phyloP scores from a whole-genome alignment of 2,329 filamentous ascomycete species.

The Cladosporium sp. region DNA sequence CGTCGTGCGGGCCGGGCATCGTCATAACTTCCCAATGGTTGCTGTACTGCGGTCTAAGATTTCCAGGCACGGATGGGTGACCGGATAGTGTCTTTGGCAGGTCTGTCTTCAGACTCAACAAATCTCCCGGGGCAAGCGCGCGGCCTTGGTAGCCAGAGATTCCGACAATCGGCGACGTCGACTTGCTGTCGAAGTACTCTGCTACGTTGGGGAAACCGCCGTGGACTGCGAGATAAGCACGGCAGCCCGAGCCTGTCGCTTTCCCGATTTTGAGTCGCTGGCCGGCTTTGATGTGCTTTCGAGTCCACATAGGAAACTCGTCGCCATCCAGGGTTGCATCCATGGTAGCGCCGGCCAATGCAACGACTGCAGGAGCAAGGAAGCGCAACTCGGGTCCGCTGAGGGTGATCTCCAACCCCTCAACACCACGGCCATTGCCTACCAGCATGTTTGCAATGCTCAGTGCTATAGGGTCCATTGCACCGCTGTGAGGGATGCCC shows the following conservation, averaged over 20 bases:
- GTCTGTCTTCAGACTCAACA: constrained; percentile 41
- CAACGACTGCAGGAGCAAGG: constrained; percentile 47
- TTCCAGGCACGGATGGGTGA: constrained; percentile 37
- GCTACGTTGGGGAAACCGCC: constrained; percentile 50
- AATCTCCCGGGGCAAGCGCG: constrained; percentile 48
- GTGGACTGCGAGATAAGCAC: constrained; percentile 53
- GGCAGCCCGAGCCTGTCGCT: constrained; percentile 46
- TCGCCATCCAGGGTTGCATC: constrained; percentile 46
- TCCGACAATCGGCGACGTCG: constrained; percentile 51
- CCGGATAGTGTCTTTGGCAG: constrained; percentile 29
- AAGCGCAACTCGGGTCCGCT: constrained; percentile 55
- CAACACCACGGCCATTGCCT: constrained; percentile 47
- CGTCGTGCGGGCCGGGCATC: constrained; percentile 52
- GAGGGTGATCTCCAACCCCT: constrained; percentile 55
- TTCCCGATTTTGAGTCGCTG: constrained; percentile 52
- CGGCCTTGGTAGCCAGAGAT: constrained; percentile 57
- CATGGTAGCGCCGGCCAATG: constrained; percentile 52
- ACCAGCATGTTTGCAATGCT: constrained; percentile 55
- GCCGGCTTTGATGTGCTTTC: constrained; percentile 44
- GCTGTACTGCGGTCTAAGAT: constrained; percentile 44
- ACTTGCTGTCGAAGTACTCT: constrained; percentile 53
- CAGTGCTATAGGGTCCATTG: constrained; percentile 56
- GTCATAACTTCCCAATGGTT: constrained; percentile 48
- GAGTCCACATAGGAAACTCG: constrained; percentile 49
- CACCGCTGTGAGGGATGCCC: constrained; percentile 54